These are phyloP conservation scores for Macrolepiota albuminosa DNA, from an alignment of 768 basidiomycete genomes.

Conservation along the genomic window DNA sequence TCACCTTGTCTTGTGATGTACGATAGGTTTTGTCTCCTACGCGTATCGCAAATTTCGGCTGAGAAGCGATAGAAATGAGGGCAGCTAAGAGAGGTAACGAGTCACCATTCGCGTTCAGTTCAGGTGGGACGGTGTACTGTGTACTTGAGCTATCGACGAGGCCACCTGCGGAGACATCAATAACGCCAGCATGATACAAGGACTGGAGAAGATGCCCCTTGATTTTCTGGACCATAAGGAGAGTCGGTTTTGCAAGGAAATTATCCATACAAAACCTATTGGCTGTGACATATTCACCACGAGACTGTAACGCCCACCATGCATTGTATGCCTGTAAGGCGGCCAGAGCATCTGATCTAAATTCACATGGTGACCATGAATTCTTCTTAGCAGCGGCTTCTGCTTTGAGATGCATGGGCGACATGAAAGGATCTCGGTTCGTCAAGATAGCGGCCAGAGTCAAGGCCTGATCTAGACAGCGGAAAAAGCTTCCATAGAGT, in stretches of 20 bases:
- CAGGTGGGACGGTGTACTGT: conserved; percentile 48
- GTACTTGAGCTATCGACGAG: conserved; percentile 28
- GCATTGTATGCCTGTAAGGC: conserved; percentile 74
- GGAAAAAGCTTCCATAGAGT: conserved; percentile 88
- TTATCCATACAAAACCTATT: conserved; percentile 80
- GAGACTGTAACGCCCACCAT: conserved; percentile 72
- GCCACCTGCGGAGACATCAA: conserved; percentile 76
- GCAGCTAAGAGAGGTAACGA: conserved; percentile 76
- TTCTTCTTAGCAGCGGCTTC: conserved; percentile 71
- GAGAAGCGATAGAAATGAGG: conserved; percentile 78
- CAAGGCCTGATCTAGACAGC: conserved; percentile 82
- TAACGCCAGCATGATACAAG: conserved; percentile 74
- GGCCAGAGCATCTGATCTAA: conserved; percentile 81
- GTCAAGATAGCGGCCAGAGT: conserved; percentile 90
- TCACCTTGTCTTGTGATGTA: conserved; percentile 83
- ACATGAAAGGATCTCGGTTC: conserved; percentile 87
- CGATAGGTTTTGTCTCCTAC: conserved; percentile 62
- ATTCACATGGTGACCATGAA: conserved; percentile 74
- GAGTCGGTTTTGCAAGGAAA: conserved; percentile 83
- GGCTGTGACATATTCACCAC: conserved; percentile 59
- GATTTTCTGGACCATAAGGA: conserved; percentile 77
- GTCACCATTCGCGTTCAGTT: conserved; percentile 68
- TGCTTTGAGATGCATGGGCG: conserved; percentile 69
- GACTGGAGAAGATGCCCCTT: conserved; percentile 73
- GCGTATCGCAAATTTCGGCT: conserved; percentile 87